Evolutionary conservation across 495 filamentous ascomycete genomes (phyloP).

Genomic region (Parachaetomium inaequale): DNA sequence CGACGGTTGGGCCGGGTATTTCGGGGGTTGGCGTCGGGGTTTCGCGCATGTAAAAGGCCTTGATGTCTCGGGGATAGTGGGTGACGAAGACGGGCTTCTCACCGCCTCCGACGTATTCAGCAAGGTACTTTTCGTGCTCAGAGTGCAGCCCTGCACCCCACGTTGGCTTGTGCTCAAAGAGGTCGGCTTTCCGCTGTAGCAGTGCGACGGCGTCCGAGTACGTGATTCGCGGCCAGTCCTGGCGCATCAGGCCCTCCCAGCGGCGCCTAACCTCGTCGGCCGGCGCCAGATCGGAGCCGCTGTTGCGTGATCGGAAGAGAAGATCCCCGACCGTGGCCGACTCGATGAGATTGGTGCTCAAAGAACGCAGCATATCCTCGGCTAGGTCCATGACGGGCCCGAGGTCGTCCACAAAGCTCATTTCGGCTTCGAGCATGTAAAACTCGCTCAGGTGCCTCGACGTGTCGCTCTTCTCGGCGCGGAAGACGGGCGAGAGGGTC

Average conservation of each 20-base stretch:
- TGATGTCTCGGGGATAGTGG: slow-evolving; percentile 78
- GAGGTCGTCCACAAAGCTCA: slow-evolving; percentile 70
- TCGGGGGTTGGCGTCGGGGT: slow-evolving; percentile 34
- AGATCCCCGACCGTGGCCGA: slow-evolving; percentile 61
- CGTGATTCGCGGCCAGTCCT: slow-evolving; percentile 76
- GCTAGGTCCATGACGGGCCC: slow-evolving; percentile 68
- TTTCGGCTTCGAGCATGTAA: slow-evolving; percentile 95
- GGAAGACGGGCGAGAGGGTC: slow-evolving; percentile 90
- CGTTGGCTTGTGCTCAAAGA: slow-evolving; percentile 62
- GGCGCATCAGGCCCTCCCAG: slow-evolving; percentile 62
- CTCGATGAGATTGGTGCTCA: slow-evolving; percentile 52
- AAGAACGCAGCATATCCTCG: slow-evolving; percentile 68
- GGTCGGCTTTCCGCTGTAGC: slow-evolving; percentile 58
- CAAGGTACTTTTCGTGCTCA: slow-evolving; percentile 91
- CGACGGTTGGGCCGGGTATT: slow-evolving; percentile 59
- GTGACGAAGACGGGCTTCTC: slow-evolving; percentile 80
- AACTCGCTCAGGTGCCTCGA: slow-evolving; percentile 94
- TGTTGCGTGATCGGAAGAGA: slow-evolving; percentile 29
- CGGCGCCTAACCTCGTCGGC: slow-evolving; percentile 55
- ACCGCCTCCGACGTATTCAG: slow-evolving; percentile 62
- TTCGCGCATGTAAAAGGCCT: slow-evolving; percentile 95
- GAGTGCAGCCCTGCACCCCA: slow-evolving; percentile 79
- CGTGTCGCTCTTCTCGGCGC: slow-evolving; percentile 92
- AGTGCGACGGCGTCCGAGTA: slow-evolving; percentile 73
- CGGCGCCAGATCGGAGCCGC: slow-evolving; percentile 33